Evolutionary conservation across 257 asterid genomes (phyloP), one percentile per base, ranked within the genome.

Genomic region (Leonotis leonurus): DNA sequence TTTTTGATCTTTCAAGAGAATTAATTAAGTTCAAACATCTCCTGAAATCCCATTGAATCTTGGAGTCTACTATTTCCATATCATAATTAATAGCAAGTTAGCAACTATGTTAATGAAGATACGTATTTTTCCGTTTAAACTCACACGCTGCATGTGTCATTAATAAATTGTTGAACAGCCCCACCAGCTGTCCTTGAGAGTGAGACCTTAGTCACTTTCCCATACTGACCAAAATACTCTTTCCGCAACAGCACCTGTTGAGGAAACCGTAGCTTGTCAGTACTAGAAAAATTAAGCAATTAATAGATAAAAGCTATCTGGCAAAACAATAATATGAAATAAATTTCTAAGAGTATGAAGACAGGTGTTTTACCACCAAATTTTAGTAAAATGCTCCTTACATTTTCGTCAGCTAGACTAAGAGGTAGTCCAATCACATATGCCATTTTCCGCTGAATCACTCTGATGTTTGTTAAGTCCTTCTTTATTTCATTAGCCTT

Each of bases 111-210:
- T n/a, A n/a, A n/a, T 33, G 39, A 33, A 33, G 39, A 33, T 12
- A 33, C 2, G 39, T 33, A 55, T 36, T 72, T 64, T 12, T 6
- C 17, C 41, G 46, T 43, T 58, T 66, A 54, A 57, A 88, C 98
- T 86, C 79, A 92, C 97, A 84, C 94, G 20, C 98, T 92, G 78
- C 93, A 92, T 53, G 97, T 78, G 62, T 89, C 95, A 73, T 92
- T 78, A 62, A 80, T 49, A 71, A 92, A 86, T 65, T 86, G 95
- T 69, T 92, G 98, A 73, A 92, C 64, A 55, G 93, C 74, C 49
- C 95, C 98, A 77, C 97, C 96, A 65, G 95, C 93, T 25, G 95
- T 86, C 73, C 98, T 81, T 25, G 98, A 92, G 62, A 92, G 90
- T 61, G 97, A 86, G 54, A 92, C 82, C 78, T 92, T 89, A 26